These are phyloP conservation scores for Aegle marmelos DNA, from an alignment of 345 rosid species.

Conservation along the genomic window DNA sequence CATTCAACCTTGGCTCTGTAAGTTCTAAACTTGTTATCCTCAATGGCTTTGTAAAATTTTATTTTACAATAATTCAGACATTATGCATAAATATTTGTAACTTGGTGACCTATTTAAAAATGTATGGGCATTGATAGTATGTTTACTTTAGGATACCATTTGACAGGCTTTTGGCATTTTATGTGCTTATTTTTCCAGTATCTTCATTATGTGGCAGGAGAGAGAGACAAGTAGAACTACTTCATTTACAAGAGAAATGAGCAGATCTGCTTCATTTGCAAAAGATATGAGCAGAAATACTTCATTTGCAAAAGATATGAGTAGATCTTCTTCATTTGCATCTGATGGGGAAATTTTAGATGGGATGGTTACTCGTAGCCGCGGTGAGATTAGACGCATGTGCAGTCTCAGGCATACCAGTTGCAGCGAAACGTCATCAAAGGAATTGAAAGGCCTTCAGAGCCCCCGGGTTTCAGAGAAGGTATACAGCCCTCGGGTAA, in stretches of 20 bases:
- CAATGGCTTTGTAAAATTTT: neutral
- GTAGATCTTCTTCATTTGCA: constrained; percentile 60
- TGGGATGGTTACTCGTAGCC: constrained; percentile 74
- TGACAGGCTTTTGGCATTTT: neutral
- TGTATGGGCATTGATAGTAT: neutral
- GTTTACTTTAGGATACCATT: neutral
- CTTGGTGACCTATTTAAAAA: neutral
- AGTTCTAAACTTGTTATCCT: constrained; percentile 8
- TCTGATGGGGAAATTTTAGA: constrained; percentile 76
- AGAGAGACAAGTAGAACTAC: constrained; percentile 20
- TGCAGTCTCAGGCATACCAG: constrained; percentile 57
- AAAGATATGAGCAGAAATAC: constrained; percentile 20
- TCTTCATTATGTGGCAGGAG: neutral
- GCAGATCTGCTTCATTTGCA: constrained; percentile 24
- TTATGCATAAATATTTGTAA: neutral
- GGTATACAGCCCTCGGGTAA: constrained; percentile 52
- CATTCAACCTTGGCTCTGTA: constrained; percentile 67
- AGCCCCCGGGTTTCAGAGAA: constrained; percentile 64
- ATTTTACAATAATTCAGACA: too few relatives aligned
- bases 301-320: constrained; percentile 49
- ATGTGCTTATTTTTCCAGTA: neutral
- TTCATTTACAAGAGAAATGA: constrained; percentile 32
- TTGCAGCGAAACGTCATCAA: constrained; percentile 41
- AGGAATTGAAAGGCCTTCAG: constrained; percentile 42
- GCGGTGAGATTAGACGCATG: constrained; percentile 73